Percentiles rank a stretch among this genome's conserved stretches.
Evolutionary conservation across 768 basidiomycete species (phyloP).

Genomic region (Macrocybe gigantea): DNA sequence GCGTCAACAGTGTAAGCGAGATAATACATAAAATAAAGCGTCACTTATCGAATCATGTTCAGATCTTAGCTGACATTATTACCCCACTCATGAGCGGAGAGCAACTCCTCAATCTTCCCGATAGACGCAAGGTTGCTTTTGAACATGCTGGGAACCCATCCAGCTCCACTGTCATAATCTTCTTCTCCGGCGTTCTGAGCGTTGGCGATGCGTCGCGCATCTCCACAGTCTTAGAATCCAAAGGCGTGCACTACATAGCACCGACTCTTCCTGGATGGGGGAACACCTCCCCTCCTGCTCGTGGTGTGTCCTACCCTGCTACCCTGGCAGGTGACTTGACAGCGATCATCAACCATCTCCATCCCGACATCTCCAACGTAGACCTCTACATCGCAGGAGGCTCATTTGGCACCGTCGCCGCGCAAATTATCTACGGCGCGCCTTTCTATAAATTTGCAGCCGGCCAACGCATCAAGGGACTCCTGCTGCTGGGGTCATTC

Average conservation of each 20-base stretch:
- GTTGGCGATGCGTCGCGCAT: conserved; percentile 22
- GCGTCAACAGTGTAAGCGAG: too few relatives aligned
- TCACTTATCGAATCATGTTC: too few relatives aligned
- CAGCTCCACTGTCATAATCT: conserved; percentile 33
- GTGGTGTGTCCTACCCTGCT: conserved; percentile 23
- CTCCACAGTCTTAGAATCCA: conserved; percentile 3
- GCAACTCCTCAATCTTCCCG: conserved; percentile 13
- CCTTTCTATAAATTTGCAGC: conserved; percentile 39
- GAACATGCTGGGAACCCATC: conserved; percentile 25
- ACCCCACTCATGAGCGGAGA: conserved; percentile 4
- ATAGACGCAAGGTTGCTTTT: conserved; percentile 11
- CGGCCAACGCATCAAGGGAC: conserved; percentile 34
- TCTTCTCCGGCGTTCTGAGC: conserved; percentile 34
- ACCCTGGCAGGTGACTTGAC: conserved; percentile 31
- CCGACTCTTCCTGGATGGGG: conserved; percentile 48
- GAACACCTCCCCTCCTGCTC: conserved; percentile 28
- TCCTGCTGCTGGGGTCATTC: conserved; percentile 33
- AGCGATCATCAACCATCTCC: conserved; percentile 32
- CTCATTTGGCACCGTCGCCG: conserved; percentile 40
- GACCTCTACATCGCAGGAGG: conserved; percentile 39
- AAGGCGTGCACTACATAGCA: conserved; percentile 24
- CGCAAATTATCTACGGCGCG: conserved; percentile 46
- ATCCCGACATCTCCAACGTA: conserved; percentile 26
- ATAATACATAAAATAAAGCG: too few relatives aligned
- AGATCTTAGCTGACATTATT: too few relatives aligned